Evolutionary conservation across 2,329 filamentous ascomycete species (phyloP).

Genomic region (Hirsutella thompsonii): DNA sequence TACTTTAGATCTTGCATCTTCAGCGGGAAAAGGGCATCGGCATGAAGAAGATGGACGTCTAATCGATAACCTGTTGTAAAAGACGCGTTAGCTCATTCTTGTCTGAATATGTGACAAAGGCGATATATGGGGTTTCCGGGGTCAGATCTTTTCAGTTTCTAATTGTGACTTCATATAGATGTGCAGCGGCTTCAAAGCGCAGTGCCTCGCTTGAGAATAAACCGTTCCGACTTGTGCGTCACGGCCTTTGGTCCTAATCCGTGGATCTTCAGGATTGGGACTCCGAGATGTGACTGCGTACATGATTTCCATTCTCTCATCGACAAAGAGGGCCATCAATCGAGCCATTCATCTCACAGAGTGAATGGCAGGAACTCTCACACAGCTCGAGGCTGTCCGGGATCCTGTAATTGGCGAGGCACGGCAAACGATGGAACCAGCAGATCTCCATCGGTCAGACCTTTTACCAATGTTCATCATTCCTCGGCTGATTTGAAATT

Average conservation of each 20-base stretch:
- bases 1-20: no score
- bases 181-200: slow-evolving; percentile 34
- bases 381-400: background rate
- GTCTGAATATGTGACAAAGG: background rate
- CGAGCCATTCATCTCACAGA: background rate
- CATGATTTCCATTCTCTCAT: background rate
- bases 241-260: slow-evolving; percentile 46
- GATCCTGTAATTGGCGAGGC: slow-evolving; percentile 1
- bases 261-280: slow-evolving; percentile 29
- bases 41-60: no score
- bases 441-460: slow-evolving; percentile 39
- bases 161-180: slow-evolving; percentile 34
- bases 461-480: slow-evolving; percentile 55
- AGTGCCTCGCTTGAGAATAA: slow-evolving; percentile 2
- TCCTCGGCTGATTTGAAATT: slow-evolving; percentile 7
- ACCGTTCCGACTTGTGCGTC: slow-evolving; percentile 28
- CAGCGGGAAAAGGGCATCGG: no score
- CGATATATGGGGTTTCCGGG: slow-evolving; percentile 6
- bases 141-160: slow-evolving; percentile 72
- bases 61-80: no score
- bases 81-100: background rate
- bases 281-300: slow-evolving; percentile 36
- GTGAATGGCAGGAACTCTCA: background rate
- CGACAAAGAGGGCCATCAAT: slow-evolving; percentile 1
- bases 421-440: slow-evolving; percentile 28